A percentile compares a stretch with the other conserved stretches of the same genome.
Conservation (phyloP, 164 flowering plant genomes). For the Stephania cephalantha region DNA sequence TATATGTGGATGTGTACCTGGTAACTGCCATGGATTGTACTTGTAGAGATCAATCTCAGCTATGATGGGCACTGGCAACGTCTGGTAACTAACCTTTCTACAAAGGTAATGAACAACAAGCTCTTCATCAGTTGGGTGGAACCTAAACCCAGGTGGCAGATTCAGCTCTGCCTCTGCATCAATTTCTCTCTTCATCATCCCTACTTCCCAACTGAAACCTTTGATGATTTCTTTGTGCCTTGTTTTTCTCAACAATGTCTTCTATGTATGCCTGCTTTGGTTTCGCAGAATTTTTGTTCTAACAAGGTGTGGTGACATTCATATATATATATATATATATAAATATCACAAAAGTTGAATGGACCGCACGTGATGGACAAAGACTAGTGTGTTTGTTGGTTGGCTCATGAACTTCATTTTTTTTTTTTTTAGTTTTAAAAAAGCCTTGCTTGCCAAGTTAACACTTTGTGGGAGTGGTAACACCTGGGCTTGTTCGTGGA, state of each 20-base stretch:
- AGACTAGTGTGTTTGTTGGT: background rate
- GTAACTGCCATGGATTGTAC: constrained; percentile 27
- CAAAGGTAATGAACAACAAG: constrained; percentile 28
- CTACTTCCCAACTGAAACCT: background rate
- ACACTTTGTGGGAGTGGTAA: background rate
- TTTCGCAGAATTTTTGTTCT: background rate
- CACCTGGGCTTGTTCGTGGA: background rate
- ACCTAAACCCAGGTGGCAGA: constrained; percentile 29
- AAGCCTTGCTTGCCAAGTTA: background rate
- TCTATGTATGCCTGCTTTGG: background rate
- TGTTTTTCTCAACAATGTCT: no score
- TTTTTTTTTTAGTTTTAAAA: background rate
- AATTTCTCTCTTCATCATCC: constrained; percentile 14
- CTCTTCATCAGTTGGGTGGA: constrained; percentile 35
- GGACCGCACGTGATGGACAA: constrained; percentile 1
- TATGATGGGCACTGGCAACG: constrained; percentile 25
- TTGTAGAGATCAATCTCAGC: constrained; percentile 34
- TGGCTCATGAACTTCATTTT: background rate
- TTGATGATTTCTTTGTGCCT: background rate
- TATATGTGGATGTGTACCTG: constrained; percentile 12
- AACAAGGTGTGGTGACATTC: background rate
- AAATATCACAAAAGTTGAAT: background rate
- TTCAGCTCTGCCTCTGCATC: constrained; percentile 26
- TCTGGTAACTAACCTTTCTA: constrained; percentile 16
- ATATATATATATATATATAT: constrained; percentile 4